Evolutionary conservation across 2,329 filamentous ascomycete species (phyloP), one percentile per base, ranked within the genome.

Genomic region (Botryosphaeria agaves): DNA sequence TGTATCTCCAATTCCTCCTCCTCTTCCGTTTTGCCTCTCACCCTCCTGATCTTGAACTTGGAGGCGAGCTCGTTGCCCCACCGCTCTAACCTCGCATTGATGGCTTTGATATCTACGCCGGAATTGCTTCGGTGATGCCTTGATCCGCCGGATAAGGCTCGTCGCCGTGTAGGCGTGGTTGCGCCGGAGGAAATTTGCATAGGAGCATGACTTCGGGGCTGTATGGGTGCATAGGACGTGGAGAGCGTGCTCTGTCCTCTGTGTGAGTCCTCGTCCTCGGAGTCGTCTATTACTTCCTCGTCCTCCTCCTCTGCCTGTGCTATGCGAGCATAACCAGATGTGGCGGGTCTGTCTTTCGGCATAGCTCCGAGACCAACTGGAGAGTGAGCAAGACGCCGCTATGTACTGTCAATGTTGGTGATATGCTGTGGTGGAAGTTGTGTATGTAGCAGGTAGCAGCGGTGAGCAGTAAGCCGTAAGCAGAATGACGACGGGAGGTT

Each of bases 51-150:
- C 61, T 93, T 95, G 67, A 98, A 95, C 45, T 91, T 89, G 42
- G 83, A 80, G 18, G 89, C 85, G 46, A 98, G 95, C 57, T 98
- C 89, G 44, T 95, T 89, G 11, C 89, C 89, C 89, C 89, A 98
- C 49, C 81, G 69, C 57, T 98, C 89, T 16, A 98, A 62, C 15
- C 89, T 70, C 35, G 87, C 85, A 54, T 98, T 98, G 56, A 98
- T 95, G 36, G 89, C 89, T 52, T 95, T 95, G 49, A 98, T 80
- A 48, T 98, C 89, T 12, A 98, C 87, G 3, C 85, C 87, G 14
- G 83, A 83, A 45, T 85, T 89, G 48, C 81, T 79, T 39, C 74
- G 65, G 36, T 62, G 56, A 30, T 71, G 64, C 38, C 64, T 14
- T 31, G 27, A 23, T 23, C 28, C 17, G 15, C 28, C 15, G 8